Evolutionary conservation across 2,329 filamentous ascomycete species (phyloP).

Genomic region (Colletotrichum musicola): DNA sequence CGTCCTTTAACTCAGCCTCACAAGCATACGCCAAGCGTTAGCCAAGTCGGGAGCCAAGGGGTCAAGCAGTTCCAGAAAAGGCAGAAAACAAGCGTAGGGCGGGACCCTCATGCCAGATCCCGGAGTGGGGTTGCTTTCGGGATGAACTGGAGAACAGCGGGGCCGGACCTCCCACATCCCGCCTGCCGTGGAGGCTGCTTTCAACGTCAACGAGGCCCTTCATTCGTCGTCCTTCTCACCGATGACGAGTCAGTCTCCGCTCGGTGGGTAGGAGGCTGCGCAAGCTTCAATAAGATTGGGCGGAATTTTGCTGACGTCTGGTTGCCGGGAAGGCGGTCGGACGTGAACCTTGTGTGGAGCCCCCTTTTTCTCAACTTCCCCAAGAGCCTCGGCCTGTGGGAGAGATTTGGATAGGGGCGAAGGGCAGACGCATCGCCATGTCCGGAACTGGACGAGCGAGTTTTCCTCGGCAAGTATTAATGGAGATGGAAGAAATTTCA

Average conservation of each 20-base stretch:
- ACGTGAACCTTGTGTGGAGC: neutral
- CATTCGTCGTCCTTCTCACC: neutral
- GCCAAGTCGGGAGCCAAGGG: neutral
- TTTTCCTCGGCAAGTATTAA: too few species aligned
- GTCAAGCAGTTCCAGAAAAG: constrained; percentile 1
- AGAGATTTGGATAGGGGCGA: constrained; percentile 19
- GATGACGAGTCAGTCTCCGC: constrained; percentile 31
- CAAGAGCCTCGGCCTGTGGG: constrained; percentile 29
- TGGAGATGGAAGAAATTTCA: too few species aligned
- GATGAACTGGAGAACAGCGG: neutral
- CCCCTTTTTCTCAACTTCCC: neutral
- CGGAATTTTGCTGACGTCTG: constrained; percentile 12
- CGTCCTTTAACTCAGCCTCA: constrained; percentile 20
- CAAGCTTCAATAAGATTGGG: constrained; percentile 34
- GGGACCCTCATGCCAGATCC: constrained; percentile 13
- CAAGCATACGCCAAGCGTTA: constrained; percentile 2
- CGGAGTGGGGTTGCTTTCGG: constrained; percentile 12
- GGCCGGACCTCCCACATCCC: constrained; percentile 24
- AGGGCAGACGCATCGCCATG: too few species aligned
- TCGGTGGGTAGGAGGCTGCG: constrained; percentile 15
- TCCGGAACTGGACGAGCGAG: too few species aligned
- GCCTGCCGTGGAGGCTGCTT: neutral
- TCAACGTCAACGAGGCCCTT: constrained; percentile 7
- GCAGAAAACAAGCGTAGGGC: constrained; percentile 10
- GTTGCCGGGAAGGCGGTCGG: neutral